A percentile compares a stretch with the other conserved stretches of the same genome.
Evolutionary conservation across 2,329 filamentous ascomycete species (phyloP).

Genomic region (Neobulgaria alba): DNA sequence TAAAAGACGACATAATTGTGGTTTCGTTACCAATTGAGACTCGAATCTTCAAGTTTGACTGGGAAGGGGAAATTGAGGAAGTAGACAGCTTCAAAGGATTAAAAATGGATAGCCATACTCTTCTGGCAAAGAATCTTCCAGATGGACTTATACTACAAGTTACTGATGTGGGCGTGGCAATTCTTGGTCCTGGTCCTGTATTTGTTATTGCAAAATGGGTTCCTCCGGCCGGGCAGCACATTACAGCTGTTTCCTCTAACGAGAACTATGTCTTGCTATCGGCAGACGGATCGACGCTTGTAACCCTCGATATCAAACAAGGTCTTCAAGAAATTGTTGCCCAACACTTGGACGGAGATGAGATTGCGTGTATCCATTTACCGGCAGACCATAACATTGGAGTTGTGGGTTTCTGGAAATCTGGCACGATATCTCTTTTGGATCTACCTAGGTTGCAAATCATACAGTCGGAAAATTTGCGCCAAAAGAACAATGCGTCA

Average conservation of each 20-base stretch:
- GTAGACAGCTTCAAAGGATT: slow-evolving; percentile 68
- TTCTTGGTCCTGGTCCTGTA: slow-evolving; percentile 54
- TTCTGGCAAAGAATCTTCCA: slow-evolving; percentile 60
- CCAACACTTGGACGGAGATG: slow-evolving; percentile 58
- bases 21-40: slow-evolving; percentile 80
- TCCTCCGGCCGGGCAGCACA: slow-evolving; percentile 41
- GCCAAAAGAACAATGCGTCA: slow-evolving; percentile 58
- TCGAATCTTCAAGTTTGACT: slow-evolving; percentile 68
- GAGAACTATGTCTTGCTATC: slow-evolving; percentile 62
- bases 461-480: slow-evolving; percentile 55
- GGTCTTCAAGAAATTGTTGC: slow-evolving; percentile 49
- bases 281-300: slow-evolving; percentile 62
- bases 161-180: slow-evolving; percentile 51
- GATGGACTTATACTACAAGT: slow-evolving; percentile 65
- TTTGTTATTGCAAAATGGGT: slow-evolving; percentile 48
- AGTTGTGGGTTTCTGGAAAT: slow-evolving; percentile 80
- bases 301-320: slow-evolving; percentile 56
- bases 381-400: slow-evolving; percentile 57
- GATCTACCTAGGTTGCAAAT: slow-evolving; percentile 57
- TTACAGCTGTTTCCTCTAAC: slow-evolving; percentile 74
- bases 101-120: slow-evolving; percentile 58
- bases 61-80: slow-evolving; percentile 76
- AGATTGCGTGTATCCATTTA: slow-evolving; percentile 79
- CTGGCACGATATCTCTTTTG: slow-evolving; percentile 69
- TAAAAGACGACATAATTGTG: slow-evolving; percentile 60